Evolutionary conservation across 169 alveolate genomes (phyloP).

Genomic region (Theileria annulata): DNA sequence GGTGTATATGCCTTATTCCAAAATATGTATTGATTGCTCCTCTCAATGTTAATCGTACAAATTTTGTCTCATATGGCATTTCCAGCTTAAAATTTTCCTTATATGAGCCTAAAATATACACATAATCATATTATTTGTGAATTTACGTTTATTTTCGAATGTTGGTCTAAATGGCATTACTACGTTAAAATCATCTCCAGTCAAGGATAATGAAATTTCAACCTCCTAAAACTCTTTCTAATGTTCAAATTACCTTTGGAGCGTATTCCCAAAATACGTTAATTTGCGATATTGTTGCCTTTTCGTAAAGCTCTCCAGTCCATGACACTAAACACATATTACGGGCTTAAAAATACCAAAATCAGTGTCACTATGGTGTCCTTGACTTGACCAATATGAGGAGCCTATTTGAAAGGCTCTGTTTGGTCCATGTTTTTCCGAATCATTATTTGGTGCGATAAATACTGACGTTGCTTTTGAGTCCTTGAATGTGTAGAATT

Average conservation of each 20-base stretch:
- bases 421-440: slow-evolving; percentile 52
- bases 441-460: slow-evolving; percentile 65
- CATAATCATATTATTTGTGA: slow-evolving; percentile 10
- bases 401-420: slow-evolving; percentile 85
- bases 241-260: slow-evolving; percentile 70
- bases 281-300: slow-evolving; percentile 76
- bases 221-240: slow-evolving; percentile 64
- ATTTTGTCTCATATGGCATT: slow-evolving; percentile 72
- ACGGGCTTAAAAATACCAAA: slow-evolving; percentile 55
- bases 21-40: slow-evolving; percentile 79
- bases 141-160: slow-evolving; percentile 70
- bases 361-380: slow-evolving; percentile 77
- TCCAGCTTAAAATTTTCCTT: slow-evolving; percentile 69
- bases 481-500: slow-evolving; percentile 74
- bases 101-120: slow-evolving; percentile 66
- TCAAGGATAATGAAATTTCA: slow-evolving; percentile 78
- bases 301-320: slow-evolving; percentile 82
- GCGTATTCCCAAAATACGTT: slow-evolving; percentile 82
- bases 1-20: slow-evolving; percentile 85
- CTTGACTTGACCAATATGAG: slow-evolving; percentile 85
- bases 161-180: slow-evolving; percentile 81
- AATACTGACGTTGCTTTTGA: slow-evolving; percentile 76
- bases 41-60: slow-evolving; percentile 79
- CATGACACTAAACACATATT: slow-evolving; percentile 74
- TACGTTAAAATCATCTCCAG: slow-evolving; percentile 77